phyloP scores from a whole-genome alignment of 2,329 filamentous ascomycete species.

The Juglanconis sp. region DNA sequence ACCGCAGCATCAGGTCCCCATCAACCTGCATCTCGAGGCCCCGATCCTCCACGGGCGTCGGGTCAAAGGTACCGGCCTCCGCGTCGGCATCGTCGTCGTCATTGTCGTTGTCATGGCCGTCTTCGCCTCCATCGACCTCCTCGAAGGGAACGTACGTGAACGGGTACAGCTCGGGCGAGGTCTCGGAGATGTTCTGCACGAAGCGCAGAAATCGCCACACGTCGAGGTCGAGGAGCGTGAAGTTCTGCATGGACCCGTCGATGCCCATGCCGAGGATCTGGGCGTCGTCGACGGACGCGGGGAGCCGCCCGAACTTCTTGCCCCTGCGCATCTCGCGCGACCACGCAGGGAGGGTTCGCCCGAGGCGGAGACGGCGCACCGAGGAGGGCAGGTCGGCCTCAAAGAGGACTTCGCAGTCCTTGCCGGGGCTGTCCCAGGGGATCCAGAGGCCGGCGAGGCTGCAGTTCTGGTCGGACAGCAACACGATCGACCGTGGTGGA shows the following conservation, averaged over 20 bases:
- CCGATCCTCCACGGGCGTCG: constrained; percentile 38
- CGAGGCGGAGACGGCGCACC: constrained; percentile 54
- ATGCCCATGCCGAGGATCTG: constrained; percentile 64
- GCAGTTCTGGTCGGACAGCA: constrained; percentile 47
- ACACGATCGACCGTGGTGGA: constrained; percentile 37
- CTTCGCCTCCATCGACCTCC: constrained; percentile 22
- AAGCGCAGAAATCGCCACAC: constrained; percentile 70
- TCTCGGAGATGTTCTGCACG: constrained; percentile 65
- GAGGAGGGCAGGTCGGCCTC: constrained; percentile 54
- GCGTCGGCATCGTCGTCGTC: not conserved
- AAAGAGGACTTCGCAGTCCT: constrained; percentile 48
- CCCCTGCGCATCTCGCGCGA: constrained; percentile 27
- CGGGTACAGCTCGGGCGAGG: constrained; percentile 46
- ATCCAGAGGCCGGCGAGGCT: constrained; percentile 50
- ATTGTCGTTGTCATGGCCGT: constrained; percentile 13
- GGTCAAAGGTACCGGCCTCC: constrained; percentile 16
- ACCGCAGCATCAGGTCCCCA: constrained; percentile 60
- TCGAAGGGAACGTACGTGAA: constrained; percentile 35
- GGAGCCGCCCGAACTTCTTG: constrained; percentile 40
- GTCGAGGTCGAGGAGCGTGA: constrained; percentile 60
- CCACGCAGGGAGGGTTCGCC: constrained; percentile 53
- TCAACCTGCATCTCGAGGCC: constrained; percentile 60
- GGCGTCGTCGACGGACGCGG: constrained; percentile 40
- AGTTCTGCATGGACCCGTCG: constrained; percentile 67
- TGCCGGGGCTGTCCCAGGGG: constrained; percentile 38